Evolutionary conservation across 306 rosid genomes (phyloP).

Genomic region (Medicago ruthenica): DNA sequence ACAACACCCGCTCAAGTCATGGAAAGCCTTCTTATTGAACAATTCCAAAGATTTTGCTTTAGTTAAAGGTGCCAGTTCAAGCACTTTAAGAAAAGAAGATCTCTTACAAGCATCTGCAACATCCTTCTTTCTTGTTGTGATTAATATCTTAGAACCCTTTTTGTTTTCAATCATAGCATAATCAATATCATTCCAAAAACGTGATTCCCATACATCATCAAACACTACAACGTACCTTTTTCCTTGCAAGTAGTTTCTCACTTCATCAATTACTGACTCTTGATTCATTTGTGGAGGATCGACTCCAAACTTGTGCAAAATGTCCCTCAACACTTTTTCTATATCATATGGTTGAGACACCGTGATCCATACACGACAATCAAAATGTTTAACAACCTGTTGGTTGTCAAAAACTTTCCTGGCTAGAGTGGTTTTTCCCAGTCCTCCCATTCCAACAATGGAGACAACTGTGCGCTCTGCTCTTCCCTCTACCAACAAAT

Average conservation of each 20-base stretch:
- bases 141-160: neutral
- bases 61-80: neutral
- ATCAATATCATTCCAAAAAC: neutral
- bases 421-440: too few species aligned
- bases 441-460: too few species aligned
- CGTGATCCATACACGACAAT: neutral
- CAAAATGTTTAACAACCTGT: neutral
- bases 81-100: neutral
- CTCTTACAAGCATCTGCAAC: neutral
- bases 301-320: neutral
- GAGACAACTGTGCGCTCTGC: too few species aligned
- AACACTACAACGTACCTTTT: neutral
- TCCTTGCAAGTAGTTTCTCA: neutral
- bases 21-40: neutral
- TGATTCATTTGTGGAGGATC: neutral
- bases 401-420: neutral
- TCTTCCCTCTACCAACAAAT: too few species aligned
- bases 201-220: constrained; percentile 1
- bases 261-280: neutral
- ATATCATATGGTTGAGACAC: neutral
- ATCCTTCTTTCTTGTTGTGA: neutral
- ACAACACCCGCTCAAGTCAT: too few species aligned
- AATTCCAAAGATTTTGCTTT: neutral
- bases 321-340: neutral
- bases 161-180: neutral